Evolutionary conservation across 768 basidiomycete genomes (phyloP).

Genomic region (Xerocomellus chrysenteron): DNA sequence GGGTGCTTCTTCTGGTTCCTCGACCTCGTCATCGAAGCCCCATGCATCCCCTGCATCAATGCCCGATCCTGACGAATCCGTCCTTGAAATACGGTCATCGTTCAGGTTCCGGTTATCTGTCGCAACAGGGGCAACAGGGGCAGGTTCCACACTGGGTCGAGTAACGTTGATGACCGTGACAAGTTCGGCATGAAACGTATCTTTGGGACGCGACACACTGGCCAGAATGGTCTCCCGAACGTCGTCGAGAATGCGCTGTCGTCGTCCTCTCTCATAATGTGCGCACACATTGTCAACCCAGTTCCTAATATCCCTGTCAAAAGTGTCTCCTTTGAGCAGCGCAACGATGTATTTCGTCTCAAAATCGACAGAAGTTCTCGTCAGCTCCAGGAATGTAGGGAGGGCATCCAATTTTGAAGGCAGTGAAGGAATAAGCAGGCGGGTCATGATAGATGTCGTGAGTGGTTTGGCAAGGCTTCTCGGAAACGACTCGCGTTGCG

Average conservation of each 20-base stretch:
- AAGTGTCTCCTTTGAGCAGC: conserved; percentile 47
- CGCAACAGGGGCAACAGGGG: neutral
- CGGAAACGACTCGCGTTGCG: conserved; percentile 47
- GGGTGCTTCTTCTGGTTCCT: conserved; percentile 20
- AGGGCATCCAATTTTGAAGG: conserved; percentile 63
- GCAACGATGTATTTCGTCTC: conserved; percentile 56
- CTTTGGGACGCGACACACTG: conserved; percentile 13
- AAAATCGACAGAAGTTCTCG: conserved; percentile 59
- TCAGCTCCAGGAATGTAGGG: conserved; percentile 58
- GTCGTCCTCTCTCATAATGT: conserved; percentile 79
- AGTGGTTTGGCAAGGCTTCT: conserved; percentile 61
- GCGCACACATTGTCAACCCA: conserved; percentile 69
- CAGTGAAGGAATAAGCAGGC: conserved; percentile 66
- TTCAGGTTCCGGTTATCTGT: conserved; percentile 49
- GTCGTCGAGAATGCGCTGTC: conserved; percentile 63
- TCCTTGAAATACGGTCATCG: conserved; percentile 35
- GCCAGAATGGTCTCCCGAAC: conserved; percentile 55
- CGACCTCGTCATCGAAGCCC: conserved; percentile 53
- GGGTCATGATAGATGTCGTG: conserved; percentile 57
- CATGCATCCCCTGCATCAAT: conserved; percentile 40
- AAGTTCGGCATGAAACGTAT: conserved; percentile 29
- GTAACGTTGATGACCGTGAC: conserved; percentile 1
- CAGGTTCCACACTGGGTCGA: neutral
- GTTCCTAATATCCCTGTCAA: conserved; percentile 53
- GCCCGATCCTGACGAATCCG: conserved; percentile 25